Percentiles rank a stretch among this genome's conserved stretches.
phyloP scores from a whole-genome alignment of 2,329 filamentous ascomycete species.

The Juglanconis sp. region DNA sequence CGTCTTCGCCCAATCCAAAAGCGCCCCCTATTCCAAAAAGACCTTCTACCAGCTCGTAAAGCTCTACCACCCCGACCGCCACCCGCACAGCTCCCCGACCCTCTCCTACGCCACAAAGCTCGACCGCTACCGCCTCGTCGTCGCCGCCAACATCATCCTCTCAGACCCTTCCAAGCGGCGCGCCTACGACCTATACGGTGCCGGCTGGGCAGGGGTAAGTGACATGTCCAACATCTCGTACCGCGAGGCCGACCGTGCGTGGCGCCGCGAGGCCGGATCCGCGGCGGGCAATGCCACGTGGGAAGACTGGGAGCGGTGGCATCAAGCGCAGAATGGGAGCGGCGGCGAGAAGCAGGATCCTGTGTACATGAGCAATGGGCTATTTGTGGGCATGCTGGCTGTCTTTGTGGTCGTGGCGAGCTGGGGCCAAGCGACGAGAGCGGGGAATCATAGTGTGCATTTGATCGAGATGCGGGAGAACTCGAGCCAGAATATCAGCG shows the following conservation, averaged over 20 bases:
- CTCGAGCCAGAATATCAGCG: constrained; percentile 63
- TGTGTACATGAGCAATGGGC: constrained; percentile 71
- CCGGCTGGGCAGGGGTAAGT: constrained; percentile 70
- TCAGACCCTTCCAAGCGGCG: constrained; percentile 74
- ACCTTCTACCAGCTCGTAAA: constrained; percentile 91
- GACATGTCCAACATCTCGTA: constrained; percentile 41
- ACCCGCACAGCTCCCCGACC: constrained; percentile 36
- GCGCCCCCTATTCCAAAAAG: constrained; percentile 73
- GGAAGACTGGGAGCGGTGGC: constrained; percentile 94
- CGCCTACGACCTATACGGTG: constrained; percentile 77
- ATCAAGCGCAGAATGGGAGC: constrained; percentile 49
- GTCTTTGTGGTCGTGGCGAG: constrained; percentile 67
- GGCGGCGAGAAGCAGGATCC: constrained; percentile 47
- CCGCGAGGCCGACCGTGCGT: constrained; percentile 42
- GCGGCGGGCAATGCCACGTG: constrained; percentile 79
- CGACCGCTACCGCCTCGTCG: constrained; percentile 86
- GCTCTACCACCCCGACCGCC: constrained; percentile 85
- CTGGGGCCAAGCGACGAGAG: constrained; percentile 68
- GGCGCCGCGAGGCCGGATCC: constrained; percentile 46
- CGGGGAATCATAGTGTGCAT: constrained; percentile 57
- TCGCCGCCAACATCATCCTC: constrained; percentile 84
- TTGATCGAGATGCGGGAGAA: constrained; percentile 66
- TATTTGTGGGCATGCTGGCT: constrained; percentile 72
- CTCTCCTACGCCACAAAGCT: constrained; percentile 63
- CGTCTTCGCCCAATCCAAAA: constrained; percentile 61